These are phyloP conservation scores for Diaporthe sp. DNA, from an alignment of 2,329 filamentous ascomycete species.

Conservation along the genomic window DNA sequence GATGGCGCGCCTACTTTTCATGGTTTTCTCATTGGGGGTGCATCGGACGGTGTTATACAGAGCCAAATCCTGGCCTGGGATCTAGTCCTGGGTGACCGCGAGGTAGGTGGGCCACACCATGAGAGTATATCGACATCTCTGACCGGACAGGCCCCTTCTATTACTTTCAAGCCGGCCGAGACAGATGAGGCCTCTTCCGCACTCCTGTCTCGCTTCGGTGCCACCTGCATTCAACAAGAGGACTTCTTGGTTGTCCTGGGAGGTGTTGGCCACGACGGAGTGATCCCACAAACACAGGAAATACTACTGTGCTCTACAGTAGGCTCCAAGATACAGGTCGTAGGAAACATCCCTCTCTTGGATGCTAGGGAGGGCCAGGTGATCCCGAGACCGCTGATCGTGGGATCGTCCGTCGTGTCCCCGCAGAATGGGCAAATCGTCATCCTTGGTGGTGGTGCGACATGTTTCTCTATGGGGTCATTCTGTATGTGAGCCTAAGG, in stretches of 20 bases:
- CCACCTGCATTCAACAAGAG: conserved; percentile 49
- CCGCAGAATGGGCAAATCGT: conserved; percentile 64
- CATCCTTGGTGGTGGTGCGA: conserved; percentile 83
- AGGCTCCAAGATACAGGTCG: neutral
- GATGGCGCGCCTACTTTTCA: conserved; percentile 52
- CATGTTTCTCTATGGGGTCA: conserved; percentile 91
- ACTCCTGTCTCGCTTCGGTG: conserved; percentile 55
- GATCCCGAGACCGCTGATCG: conserved; percentile 71
- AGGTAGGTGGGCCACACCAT: conserved; percentile 51
- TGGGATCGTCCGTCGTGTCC: conserved; percentile 73
- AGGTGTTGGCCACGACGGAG: conserved; percentile 55
- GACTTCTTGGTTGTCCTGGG: conserved; percentile 54
- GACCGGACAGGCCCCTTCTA: conserved; percentile 29
- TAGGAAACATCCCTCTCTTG: conserved; percentile 38
- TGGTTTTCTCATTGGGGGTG: conserved; percentile 81
- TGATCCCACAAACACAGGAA: conserved; percentile 64
- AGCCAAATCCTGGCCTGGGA: conserved; percentile 76
- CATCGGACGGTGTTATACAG: conserved; percentile 72
- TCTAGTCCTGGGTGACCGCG: conserved; percentile 55
- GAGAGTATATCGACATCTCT: neutral
- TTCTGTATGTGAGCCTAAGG: conserved; percentile 69
- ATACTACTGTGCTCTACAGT: conserved; percentile 47
- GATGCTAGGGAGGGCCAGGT: conserved; percentile 4
- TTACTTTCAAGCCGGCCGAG: conserved; percentile 22
- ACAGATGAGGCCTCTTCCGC: neutral